phyloP scores from a whole-genome alignment of 768 basidiomycete species.

The Tylopilus plumbeoviolaceoides region DNA sequence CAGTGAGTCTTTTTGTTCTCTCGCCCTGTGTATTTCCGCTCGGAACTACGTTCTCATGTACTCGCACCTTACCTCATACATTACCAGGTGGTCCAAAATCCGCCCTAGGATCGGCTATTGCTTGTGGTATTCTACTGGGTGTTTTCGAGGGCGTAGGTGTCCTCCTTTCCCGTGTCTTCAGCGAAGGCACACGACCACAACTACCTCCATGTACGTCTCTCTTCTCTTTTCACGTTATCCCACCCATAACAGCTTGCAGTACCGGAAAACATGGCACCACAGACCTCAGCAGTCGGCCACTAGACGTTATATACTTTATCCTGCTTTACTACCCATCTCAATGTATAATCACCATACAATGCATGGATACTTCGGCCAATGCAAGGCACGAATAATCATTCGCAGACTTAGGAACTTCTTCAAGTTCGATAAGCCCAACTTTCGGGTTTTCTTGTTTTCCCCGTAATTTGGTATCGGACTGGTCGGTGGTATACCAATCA shows the following conservation, averaged over 20 bases:
- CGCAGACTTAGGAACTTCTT: not conserved
- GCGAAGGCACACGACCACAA: constrained; percentile 76
- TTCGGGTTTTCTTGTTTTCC: not conserved
- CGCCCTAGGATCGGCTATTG: constrained; percentile 88
- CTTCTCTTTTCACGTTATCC: not conserved
- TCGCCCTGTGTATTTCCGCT: not conserved
- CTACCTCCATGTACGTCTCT: constrained; percentile 66
- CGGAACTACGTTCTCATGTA: not conserved
- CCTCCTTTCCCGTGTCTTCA: constrained; percentile 82
- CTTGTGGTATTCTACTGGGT: constrained; percentile 93
- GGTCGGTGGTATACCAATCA: not conserved
- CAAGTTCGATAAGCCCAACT: not conserved
- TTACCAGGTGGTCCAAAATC: constrained; percentile 83
- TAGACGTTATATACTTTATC: constrained; percentile 42
- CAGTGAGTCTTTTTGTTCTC: constrained; percentile 53
- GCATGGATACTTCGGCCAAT: constrained; percentile 26
- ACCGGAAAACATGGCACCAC: constrained; percentile 54
- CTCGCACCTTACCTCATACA: constrained; percentile 5
- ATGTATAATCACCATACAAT: constrained; percentile 36
- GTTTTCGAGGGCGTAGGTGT: constrained; percentile 96
- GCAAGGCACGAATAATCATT: constrained; percentile 21
- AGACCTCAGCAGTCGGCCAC: constrained; percentile 42
- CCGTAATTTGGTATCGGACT: constrained; percentile 12
- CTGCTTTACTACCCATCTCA: constrained; percentile 32
- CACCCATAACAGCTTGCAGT: constrained; percentile 32